These are phyloP conservation scores for Calocybe cyanea DNA, from an alignment of 768 basidiomycete genomes.

Conservation along the genomic window DNA sequence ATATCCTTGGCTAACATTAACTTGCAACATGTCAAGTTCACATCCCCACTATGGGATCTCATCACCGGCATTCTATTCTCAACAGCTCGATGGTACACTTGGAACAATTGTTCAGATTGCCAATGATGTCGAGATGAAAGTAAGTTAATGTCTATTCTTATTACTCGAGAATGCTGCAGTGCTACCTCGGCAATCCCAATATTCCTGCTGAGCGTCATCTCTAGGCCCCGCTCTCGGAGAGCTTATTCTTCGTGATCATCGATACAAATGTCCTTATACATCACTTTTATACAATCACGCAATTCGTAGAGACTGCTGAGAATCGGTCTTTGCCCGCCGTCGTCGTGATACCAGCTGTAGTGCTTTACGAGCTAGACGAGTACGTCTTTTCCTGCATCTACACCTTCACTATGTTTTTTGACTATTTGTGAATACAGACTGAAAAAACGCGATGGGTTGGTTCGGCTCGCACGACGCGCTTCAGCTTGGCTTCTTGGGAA, in stretches of 20 bases:
- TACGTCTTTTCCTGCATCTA: slow-evolving; percentile 20
- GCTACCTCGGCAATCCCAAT: slow-evolving; percentile 2
- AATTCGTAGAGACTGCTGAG: slow-evolving; percentile 63
- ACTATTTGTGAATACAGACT: slow-evolving; percentile 37
- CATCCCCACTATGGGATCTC: slow-evolving; percentile 8
- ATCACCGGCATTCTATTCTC: slow-evolving; percentile 16
- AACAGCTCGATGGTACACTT: slow-evolving; percentile 40
- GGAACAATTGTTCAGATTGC: slow-evolving; percentile 50
- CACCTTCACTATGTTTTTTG: background rate
- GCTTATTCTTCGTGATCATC: slow-evolving; percentile 50
- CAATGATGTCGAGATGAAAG: slow-evolving; percentile 74
- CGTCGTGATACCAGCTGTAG: slow-evolving; percentile 69
- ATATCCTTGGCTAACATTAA: no score
- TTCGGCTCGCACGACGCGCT: slow-evolving; percentile 67
- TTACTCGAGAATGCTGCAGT: slow-evolving; percentile 2
- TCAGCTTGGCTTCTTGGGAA: slow-evolving; percentile 66
- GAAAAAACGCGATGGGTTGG: slow-evolving; percentile 42
- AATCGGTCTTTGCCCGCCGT: slow-evolving; percentile 43
- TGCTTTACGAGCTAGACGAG: slow-evolving; percentile 77
- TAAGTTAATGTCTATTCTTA: slow-evolving; percentile 26
- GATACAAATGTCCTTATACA: slow-evolving; percentile 81
- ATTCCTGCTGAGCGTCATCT: slow-evolving; percentile 7
- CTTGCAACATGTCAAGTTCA: no score
- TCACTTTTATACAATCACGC: slow-evolving; percentile 58
- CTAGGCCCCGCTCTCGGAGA: slow-evolving; percentile 41